A percentile compares a stretch with the other conserved stretches of the same genome.
phyloP scores from a whole-genome alignment of 169 alveolate genomes.

The Amoebophrya sp. region DNA sequence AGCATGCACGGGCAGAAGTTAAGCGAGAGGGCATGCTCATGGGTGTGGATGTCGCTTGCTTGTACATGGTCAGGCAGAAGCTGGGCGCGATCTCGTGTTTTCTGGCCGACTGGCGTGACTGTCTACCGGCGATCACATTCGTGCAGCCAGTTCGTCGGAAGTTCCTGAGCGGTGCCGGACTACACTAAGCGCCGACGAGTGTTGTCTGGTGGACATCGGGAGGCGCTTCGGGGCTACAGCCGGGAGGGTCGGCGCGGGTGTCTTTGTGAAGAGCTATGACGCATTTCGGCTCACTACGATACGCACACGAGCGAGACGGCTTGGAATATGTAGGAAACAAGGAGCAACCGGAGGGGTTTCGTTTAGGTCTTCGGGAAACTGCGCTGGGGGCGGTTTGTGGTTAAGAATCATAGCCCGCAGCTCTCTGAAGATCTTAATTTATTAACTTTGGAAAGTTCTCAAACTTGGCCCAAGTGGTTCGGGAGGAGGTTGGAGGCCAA shows the following conservation, averaged over 20 bases:
- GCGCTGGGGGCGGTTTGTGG: slow-evolving; percentile 27
- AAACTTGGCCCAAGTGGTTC: too few species aligned
- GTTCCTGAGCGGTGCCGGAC: neutral
- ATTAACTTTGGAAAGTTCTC: too few species aligned
- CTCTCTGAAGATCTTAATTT: too few species aligned
- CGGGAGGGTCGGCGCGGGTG: neutral
- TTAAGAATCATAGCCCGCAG: neutral
- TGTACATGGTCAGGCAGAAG: neutral
- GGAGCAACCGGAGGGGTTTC: neutral
- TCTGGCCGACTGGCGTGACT: neutral
- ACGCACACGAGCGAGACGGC: neutral
- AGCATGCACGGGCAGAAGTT: neutral
- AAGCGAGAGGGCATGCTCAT: neutral
- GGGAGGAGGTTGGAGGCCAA: too few species aligned
- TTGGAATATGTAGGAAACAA: neutral
- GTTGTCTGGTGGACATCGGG: neutral
- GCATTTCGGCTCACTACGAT: neutral
- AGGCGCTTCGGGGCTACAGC: neutral
- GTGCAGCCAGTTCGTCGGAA: slow-evolving; percentile 22
- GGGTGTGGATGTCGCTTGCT: neutral
- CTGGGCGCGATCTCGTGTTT: neutral
- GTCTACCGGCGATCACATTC: neutral
- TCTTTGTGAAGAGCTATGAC: neutral
- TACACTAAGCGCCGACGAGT: neutral
- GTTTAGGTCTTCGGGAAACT: neutral